Percentiles rank a stretch among this genome's conserved stretches.
These are phyloP conservation scores for Ustilago bromivora DNA, from an alignment of 1,284 basidiomycete species.

Conservation along the genomic window DNA sequence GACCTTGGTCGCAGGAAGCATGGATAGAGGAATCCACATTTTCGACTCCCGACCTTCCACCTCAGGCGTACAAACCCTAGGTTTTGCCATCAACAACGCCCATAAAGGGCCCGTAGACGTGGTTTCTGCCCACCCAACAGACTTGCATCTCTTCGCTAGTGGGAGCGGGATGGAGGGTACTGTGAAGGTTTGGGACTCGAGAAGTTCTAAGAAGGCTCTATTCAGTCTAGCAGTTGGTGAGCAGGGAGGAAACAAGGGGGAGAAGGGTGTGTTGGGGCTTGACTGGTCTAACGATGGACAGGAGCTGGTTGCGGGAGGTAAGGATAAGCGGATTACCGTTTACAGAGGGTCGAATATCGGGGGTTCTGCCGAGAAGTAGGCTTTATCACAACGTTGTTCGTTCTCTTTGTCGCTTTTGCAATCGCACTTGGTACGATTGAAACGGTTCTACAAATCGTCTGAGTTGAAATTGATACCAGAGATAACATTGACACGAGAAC, in stretches of 20 bases:
- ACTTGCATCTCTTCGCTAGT: conserved; percentile 54
- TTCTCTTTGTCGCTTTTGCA: too few relatives aligned
- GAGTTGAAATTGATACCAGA: too few relatives aligned
- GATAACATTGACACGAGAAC: neutral
- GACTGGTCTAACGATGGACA: conserved; percentile 63
- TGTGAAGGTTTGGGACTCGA: conserved; percentile 64
- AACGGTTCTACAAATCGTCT: too few relatives aligned
- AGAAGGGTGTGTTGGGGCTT: conserved; percentile 55
- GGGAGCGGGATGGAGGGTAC: conserved; percentile 49
- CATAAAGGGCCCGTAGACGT: conserved; percentile 56
- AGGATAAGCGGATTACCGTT: conserved; percentile 59
- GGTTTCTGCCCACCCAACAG: conserved; percentile 49
- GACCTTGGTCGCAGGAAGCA: conserved; percentile 52
- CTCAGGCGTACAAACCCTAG: conserved; percentile 8
- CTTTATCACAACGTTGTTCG: conserved; percentile 25
- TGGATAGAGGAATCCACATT: conserved; percentile 61
- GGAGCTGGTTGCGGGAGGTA: conserved; percentile 62
- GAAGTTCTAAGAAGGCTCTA: conserved; percentile 61
- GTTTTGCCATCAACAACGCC: conserved; percentile 39
- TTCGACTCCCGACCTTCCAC: conserved; percentile 57
- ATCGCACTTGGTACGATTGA: too few relatives aligned
- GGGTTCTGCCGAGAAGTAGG: neutral
- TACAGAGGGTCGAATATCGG: conserved; percentile 29
- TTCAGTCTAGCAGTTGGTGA: conserved; percentile 50
- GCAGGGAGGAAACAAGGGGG: neutral